Evolutionary conservation across 805 yeast species (phyloP).

Genomic region (Candida suzukii): DNA sequence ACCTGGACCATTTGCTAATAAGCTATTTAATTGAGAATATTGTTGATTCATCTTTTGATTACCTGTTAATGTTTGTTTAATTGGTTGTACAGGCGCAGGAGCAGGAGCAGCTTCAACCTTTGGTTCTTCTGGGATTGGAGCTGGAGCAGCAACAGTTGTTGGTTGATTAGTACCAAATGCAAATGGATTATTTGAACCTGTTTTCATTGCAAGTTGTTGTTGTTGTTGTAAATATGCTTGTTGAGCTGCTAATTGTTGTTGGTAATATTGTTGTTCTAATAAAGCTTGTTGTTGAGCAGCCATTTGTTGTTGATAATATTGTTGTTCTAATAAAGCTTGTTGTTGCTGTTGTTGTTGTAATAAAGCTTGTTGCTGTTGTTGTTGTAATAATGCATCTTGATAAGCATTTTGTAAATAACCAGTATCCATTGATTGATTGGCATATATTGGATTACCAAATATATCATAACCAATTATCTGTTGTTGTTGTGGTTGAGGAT

Average conservation of each 20-base stretch:
- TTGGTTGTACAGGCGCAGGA: conserved; percentile 23
- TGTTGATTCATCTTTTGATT: conserved; percentile 48
- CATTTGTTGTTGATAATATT: conserved; percentile 14
- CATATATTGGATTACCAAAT: conserved; percentile 62
- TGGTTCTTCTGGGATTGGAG: conserved; percentile 3
- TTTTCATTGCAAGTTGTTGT: conserved; percentile 30
- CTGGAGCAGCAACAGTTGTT: conserved; percentile 22
- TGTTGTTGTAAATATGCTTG: conserved; percentile 19
- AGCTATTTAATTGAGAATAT: conserved; percentile 66
- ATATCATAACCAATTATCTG: conserved; percentile 41
- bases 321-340: conserved; percentile 13
- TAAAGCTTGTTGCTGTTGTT: conserved; percentile 14
- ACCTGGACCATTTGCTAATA: conserved; percentile 84
- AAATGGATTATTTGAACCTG: conserved; percentile 32
- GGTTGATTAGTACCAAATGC: conserved; percentile 25
- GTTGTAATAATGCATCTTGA: conserved; percentile 12
- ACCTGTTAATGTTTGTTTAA: conserved; percentile 44
- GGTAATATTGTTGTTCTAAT: conserved; percentile 9
- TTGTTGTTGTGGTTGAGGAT: conserved; percentile 28
- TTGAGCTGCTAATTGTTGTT: conserved; percentile 9
- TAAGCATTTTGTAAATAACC: conserved; percentile 46
- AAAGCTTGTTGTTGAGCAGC: conserved; percentile 11
- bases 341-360: conserved; percentile 12
- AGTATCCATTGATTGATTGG: conserved; percentile 42
- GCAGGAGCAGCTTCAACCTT: conserved; percentile 22